Evolutionary conservation across 495 filamentous ascomycete species (phyloP), one percentile per base, ranked within the genome.

Genomic region (Penicilliopsis zonata): DNA sequence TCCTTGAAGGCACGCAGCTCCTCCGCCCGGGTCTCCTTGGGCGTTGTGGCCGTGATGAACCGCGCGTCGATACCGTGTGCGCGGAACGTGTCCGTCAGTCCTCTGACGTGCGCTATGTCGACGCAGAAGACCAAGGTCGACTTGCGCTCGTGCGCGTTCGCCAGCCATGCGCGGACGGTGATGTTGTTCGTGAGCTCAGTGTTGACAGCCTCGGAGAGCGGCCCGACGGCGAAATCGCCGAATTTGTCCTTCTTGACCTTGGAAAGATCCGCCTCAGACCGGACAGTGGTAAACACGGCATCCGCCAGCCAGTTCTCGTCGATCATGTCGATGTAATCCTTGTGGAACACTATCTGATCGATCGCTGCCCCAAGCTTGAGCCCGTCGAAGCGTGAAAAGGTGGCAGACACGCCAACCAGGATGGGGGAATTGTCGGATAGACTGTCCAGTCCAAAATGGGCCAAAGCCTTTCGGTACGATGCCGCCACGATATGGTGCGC

Each of bases 291-390:
- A 53, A 99, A 99, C 9, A 86, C 61, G 3, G 88, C 84, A 45
- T 90, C 67, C 1, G 86, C 72, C 17, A 99, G 68, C 72, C 72
- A 78, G 20, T 86, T 82, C 13, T 92, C 83, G 16, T 70, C 72
- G 35, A 96, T 96, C 87, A 96, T 94, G 41, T 95, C 87, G 33
- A 96, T 69, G 43, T 92, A 98, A 48, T 94, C 86, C 48, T 82
- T 93, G 57, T 96, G 92, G 43, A 94, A 99, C 16, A 95, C 92
- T 34, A 99, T 88, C 38, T 93, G 80, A 42, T 96, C 90, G 38
- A 99, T 82, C 10, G 82, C 87, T 21, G 82, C 71, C 3, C 87
- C 88, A 1, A 99, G 62, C 28, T 70, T 72, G n/a, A 94, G 59
- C 0, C 90, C 90, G 57, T 99, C 90, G 31, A 78, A 79, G 14